phyloP scores from a whole-genome alignment of 2,329 filamentous ascomycete species.

The Hortaea werneckii region DNA sequence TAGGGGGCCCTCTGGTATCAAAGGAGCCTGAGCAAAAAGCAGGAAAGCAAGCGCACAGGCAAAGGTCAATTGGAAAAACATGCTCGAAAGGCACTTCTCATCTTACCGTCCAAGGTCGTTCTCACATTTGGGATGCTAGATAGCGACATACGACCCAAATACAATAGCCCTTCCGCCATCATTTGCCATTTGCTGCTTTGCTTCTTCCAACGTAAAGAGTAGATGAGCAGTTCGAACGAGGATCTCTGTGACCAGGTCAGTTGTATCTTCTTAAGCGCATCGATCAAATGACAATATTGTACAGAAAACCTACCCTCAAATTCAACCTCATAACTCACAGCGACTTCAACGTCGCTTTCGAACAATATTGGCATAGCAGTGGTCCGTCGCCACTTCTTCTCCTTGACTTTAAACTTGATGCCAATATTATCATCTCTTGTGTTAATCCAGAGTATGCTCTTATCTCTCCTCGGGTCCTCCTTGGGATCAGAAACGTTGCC shows the following conservation, averaged over 20 bases:
- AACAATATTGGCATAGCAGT: slow-evolving; percentile 44
- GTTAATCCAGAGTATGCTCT: slow-evolving; percentile 59
- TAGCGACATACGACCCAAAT: slow-evolving; percentile 40
- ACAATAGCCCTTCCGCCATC: slow-evolving; percentile 57
- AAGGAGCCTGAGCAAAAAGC: no score
- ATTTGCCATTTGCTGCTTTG: slow-evolving; percentile 49
- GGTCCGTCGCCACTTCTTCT: slow-evolving; percentile 37
- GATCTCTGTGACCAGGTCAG: slow-evolving; percentile 44
- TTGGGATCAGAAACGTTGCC: slow-evolving; percentile 10
- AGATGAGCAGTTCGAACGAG: slow-evolving; percentile 55
- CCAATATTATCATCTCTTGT: slow-evolving; percentile 50
- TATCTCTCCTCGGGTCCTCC: slow-evolving; percentile 24
- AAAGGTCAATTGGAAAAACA: no score
- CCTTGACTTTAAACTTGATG: slow-evolving; percentile 54
- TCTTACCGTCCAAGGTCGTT: no score
- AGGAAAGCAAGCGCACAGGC: no score
- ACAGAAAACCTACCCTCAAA: slow-evolving; percentile 57
- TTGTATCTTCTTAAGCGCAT: not conserved
- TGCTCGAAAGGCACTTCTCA: no score
- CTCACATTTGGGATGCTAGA: no score
- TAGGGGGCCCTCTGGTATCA: no score
- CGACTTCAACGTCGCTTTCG: slow-evolving; percentile 50
- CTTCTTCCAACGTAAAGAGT: slow-evolving; percentile 55
- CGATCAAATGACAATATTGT: not conserved
- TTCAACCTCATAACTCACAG: slow-evolving; percentile 59